Conservation (phyloP, 1,284 basidiomycete species). For the Austroboletus novae-zelandiae region DNA sequence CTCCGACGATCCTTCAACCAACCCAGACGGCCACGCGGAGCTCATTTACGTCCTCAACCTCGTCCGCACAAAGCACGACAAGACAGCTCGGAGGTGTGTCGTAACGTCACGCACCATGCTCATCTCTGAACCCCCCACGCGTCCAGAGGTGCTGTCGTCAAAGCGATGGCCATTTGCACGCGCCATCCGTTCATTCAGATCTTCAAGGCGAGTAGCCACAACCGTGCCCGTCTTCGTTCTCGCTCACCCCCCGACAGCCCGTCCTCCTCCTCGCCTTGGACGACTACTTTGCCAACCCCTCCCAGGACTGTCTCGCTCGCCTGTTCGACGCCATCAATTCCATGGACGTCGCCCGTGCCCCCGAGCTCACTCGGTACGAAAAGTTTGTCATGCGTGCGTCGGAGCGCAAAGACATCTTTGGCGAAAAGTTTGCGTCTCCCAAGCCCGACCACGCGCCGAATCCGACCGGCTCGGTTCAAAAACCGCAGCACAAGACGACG, state of each 20-base stretch:
- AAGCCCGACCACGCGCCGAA: conserved; percentile 13
- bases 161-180: conserved; percentile 95
- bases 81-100: conserved; percentile 75
- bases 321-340: conserved; percentile 93
- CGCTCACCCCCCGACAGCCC: conserved; percentile 54
- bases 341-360: conserved; percentile 83
- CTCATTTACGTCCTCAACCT: conserved; percentile 91
- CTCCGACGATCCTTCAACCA: conserved; percentile 41
- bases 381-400: conserved; percentile 87
- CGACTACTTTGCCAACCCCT: conserved; percentile 89
- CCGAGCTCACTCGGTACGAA: conserved; percentile 76
- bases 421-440: conserved; percentile 67
- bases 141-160: conserved; percentile 86
- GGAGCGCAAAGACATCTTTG: conserved; percentile 90
- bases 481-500: conserved; percentile 46
- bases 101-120: background rate
- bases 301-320: conserved; percentile 82
- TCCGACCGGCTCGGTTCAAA: conserved; percentile 5
- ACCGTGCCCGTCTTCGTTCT: background rate
- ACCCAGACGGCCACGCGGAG: conserved; percentile 46
- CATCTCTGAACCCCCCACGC: conserved; percentile 10
- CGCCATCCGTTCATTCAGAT: conserved; percentile 96
- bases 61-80: conserved; percentile 95
- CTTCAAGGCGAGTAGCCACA: conserved; percentile 73
- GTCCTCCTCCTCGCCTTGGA: conserved; percentile 92